Base-by-base conservation (phyloP, 2,329 filamentous ascomycete species). In the Volutella citrinella region DNA sequence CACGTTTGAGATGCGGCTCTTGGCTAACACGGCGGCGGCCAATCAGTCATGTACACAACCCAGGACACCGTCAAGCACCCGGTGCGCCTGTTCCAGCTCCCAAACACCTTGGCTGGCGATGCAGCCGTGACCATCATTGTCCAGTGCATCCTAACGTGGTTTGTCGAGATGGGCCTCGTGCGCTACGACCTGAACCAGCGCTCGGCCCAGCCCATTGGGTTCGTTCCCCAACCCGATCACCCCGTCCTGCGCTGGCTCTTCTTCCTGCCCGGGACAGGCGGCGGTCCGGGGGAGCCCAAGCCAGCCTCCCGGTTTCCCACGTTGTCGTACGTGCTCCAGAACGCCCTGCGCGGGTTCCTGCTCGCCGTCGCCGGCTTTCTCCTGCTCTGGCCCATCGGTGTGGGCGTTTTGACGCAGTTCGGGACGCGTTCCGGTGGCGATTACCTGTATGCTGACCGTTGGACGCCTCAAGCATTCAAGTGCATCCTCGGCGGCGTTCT, bases 391-490 rank as follows among this genome's bases (percentile, higher is more conserved):
- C 61, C 59, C 6, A 52, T 59, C 2, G 54, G 55, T 9, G 52
- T 74, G 22, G 67, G 65, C 25, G 55, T 69, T 19, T 48, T 74
- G 38, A 59, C 55, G 5, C 34, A 58, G 0, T 37, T 62, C 1
- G 69, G 69, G 5, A 48, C 34, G 20, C 51, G 38, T 28, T 34
- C 46, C 7, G 57, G 53, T 10, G 53, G 57, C 23, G 70, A 74
- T 41, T 72, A 60, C 53, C 59, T 57, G 12, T 74, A 61, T 34
- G 34, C 50, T 19, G 42, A 46, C 9, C 46, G 48, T 24, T 74
- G 68, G 68, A 51, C 58, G 36, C 69, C 69, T 19, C 55, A 68
- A 46, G 41, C 69, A 21, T 74, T 71, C 56, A 74, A 74, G 58
- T 51, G 63, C 14, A 45, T 72, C 10, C 57, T 68, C 28, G 70